Base-by-base conservation (phyloP, 75 land plant species). In the Cryptomeria japonica region DNA sequence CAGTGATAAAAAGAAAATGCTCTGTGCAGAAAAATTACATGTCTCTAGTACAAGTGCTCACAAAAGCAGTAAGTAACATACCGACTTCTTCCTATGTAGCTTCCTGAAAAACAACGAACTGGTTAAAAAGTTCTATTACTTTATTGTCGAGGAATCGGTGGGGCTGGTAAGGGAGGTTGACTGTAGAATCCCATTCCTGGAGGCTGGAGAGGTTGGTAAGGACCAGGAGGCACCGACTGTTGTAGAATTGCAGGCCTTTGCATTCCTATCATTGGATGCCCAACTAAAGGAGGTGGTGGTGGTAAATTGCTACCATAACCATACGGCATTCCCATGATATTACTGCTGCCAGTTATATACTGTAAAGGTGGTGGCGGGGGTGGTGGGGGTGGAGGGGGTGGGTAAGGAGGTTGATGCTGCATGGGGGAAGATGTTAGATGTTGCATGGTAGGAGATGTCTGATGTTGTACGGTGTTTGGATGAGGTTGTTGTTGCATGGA, bases 171-270 rank as follows among this genome's bases (percentile, higher is more conserved):
- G 55, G 88, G 87, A 37, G 88, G 92, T 61, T 90, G 93, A 36
- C 56, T 64, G 89, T 89, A 94, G 87, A 89, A 95, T 18, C 86
- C 91, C 92, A 95, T 90, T n/a, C 91, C 90, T n/a, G 95, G 96
- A 12, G 94, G 92, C 61, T 92, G 94, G 44, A 92, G 92, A 18
- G 94, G 95, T 25, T 87, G 90, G 32, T 89, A 90, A 68, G 90
- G 84, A 41, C 39, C 51, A 89, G 36, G 80, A 61, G 89, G 86
- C 89, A 90, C 5, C 18, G 89, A 91, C 83, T 92, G 93, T 76
- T 86, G 95, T 76, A 49, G 90, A 44, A 85, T 53, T 85, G 28
- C 86, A 85, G 13, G 36, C 55, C 86, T 51, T 85, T 41, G 86
- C 39, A 55, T 19, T 56, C 86, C 86, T 32, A 85, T 85, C 37